phyloP scores from a whole-genome alignment of 2,329 filamentous ascomycete species.

The Fusarium falciforme region DNA sequence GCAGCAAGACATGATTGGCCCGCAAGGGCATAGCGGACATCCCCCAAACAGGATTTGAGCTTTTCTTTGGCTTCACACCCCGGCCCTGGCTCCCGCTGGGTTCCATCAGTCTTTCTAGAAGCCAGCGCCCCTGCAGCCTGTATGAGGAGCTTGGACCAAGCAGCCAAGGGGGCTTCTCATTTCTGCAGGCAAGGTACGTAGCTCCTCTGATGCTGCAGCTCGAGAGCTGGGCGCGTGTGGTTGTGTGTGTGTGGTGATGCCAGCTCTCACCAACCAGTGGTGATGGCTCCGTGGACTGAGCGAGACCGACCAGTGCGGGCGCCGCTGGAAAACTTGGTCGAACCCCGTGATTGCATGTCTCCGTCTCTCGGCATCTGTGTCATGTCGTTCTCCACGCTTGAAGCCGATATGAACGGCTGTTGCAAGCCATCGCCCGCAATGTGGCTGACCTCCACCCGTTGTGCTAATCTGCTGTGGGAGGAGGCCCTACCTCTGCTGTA shows the following conservation, averaged over 20 bases:
- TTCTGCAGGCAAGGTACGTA: constrained; percentile 29
- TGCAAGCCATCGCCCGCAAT: constrained; percentile 4
- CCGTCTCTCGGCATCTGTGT: constrained; percentile 11
- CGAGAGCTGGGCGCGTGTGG: background rate
- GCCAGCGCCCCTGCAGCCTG: constrained; percentile 44
- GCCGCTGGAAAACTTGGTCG: constrained; percentile 2
- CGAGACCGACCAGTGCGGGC: constrained; percentile 4
- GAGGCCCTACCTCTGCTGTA: background rate
- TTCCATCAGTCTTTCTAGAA: constrained; percentile 46
- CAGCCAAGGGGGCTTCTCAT: constrained; percentile 21
- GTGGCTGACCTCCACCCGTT: background rate
- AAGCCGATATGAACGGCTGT: constrained; percentile 8
- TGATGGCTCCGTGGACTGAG: constrained; percentile 13
- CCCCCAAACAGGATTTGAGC: constrained; percentile 41
- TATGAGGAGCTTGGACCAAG: constrained; percentile 43
- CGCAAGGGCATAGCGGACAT: constrained; percentile 4
- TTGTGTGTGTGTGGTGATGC: constrained; percentile 1
- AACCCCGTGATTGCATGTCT: constrained; percentile 7
- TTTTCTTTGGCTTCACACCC: constrained; percentile 26
- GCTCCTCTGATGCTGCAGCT: constrained; percentile 20
- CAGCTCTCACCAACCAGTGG: constrained; percentile 3
- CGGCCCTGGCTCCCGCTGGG: constrained; percentile 31
- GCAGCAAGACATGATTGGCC: constrained; percentile 35
- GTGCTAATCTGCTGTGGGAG: background rate
- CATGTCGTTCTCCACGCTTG: constrained; percentile 5